Conservation (phyloP, 257 asterid genomes). For the Penstemon davidsonii region DNA sequence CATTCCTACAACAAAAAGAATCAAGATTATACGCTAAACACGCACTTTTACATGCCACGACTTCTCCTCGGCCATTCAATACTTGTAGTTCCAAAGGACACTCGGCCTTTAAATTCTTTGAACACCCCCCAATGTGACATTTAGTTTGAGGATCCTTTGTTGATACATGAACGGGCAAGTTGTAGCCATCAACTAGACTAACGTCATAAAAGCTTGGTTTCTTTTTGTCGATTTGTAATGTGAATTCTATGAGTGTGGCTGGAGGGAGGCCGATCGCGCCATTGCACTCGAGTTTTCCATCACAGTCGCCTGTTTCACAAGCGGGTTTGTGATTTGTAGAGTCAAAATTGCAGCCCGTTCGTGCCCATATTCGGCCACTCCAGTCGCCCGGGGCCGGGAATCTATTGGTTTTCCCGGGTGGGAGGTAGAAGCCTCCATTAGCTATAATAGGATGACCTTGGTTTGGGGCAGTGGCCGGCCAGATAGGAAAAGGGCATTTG, state of each 20-base stretch:
- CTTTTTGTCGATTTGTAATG: slow-evolving; percentile 45
- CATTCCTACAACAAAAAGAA: slow-evolving; percentile 70
- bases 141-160: slow-evolving; percentile 19
- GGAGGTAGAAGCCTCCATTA: slow-evolving; percentile 71
- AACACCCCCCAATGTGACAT: slow-evolving; percentile 61
- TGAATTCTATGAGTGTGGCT: slow-evolving; percentile 60
- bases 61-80: slow-evolving; percentile 39
- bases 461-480: slow-evolving; percentile 88
- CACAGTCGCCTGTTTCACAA: slow-evolving; percentile 87
- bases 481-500: slow-evolving; percentile 77
- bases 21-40: slow-evolving; percentile 74
- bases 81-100: slow-evolving; percentile 67
- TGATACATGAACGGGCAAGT: slow-evolving; percentile 64
- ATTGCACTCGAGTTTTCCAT: slow-evolving; percentile 57
- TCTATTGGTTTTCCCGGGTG: slow-evolving; percentile 36
- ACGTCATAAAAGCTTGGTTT: slow-evolving; percentile 70
- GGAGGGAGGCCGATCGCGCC: slow-evolving; percentile 79
- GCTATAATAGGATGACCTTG: slow-evolving; percentile 65
- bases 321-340: slow-evolving; percentile 30
- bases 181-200: slow-evolving; percentile 81
- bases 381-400: slow-evolving; percentile 56
- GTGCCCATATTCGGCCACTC: slow-evolving; percentile 89
- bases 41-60: slow-evolving; percentile 86
- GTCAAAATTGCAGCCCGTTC: slow-evolving; percentile 69
- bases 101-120: slow-evolving; percentile 35